Evolutionary conservation across 805 yeast species (phyloP), one percentile per base, ranked within the genome.

Genomic region (Yarrowia porcina): DNA sequence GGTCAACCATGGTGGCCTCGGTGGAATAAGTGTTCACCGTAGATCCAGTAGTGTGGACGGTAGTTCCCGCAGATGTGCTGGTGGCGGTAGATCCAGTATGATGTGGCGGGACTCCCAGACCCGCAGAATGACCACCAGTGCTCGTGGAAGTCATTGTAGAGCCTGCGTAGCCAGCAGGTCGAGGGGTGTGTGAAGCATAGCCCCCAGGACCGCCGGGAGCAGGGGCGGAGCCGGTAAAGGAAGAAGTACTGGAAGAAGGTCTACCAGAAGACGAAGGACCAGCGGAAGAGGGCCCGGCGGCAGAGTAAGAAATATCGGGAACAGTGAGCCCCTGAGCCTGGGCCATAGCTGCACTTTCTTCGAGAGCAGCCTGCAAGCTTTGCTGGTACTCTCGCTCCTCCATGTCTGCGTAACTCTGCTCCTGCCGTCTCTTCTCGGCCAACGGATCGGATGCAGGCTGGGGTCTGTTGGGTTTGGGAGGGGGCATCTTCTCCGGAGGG

Each of bases 331-430:
- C 57, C 30, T 33, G 33, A 2, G 44, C 59, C 12, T 36, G 20
- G n/a, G 59, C 59, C 42, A 52, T 35, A 2, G 44, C 44, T 2
- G 42, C 44, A 5, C 59, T 52, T 13, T 52, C 59, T 3, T 32
- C 59, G 12, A 52, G 44, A 23, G 59, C 59, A 17, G 59, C 59
- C 44, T 52, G 39, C 33, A 52, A n/a, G 28, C 59, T 52, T 23
- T 52, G 59, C 32, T 52, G 59, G 44, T 52, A 52, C 25, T 52
- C 59, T 17, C 59, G 42, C 25, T 52, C 59, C 33, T 52, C 59
- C 42, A 49, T 49, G n/a, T 35, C 44, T 2, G 59, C 42, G 21
- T 52, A 52, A 25, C 36, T 42, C 28, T 52, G n/a, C n/a, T n/a
- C n/a, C n/a, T n/a, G n/a, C n/a, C 59, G 59, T 27, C 20, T 25